Evolutionary conservation across 129 eudicot species (phyloP).

Genomic region (Kitagawia praeruptora): DNA sequence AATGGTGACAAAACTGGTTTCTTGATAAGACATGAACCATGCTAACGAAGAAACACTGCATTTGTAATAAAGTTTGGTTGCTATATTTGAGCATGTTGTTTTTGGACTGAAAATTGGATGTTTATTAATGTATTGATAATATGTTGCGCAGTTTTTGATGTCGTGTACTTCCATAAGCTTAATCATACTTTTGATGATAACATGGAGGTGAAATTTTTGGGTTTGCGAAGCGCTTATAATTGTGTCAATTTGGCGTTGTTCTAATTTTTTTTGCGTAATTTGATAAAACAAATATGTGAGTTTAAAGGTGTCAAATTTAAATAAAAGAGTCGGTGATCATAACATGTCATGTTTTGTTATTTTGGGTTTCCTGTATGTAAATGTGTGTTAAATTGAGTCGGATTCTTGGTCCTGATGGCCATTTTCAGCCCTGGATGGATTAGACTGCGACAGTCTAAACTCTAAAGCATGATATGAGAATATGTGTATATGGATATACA

Average conservation of each 20-base stretch:
- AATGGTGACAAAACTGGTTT: constrained; percentile 91
- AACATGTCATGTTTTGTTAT: not conserved
- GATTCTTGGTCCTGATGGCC: not conserved
- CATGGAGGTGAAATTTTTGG: not conserved
- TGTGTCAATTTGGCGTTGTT: not conserved
- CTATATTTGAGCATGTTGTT: too few relatives aligned
- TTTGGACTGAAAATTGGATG: not conserved
- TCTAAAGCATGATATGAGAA: not conserved
- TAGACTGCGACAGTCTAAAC: not conserved
- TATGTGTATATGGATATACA: not conserved
- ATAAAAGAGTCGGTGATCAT: not conserved
- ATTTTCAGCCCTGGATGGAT: not conserved
- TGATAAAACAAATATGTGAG: too few relatives aligned
- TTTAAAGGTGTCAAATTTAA: too few relatives aligned
- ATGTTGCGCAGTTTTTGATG: not conserved
- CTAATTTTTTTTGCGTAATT: not conserved
- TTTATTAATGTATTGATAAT: not conserved
- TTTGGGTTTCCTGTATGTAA: not conserved
- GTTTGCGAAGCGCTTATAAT: too few relatives aligned
- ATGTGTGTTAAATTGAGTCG: not conserved
- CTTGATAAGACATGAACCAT: constrained; percentile 99
- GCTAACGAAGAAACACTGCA: constrained; percentile 92
- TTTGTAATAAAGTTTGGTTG: not conserved
- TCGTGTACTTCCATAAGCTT: not conserved
- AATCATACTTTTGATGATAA: too few relatives aligned